Evolutionary conservation across 2,329 filamentous ascomycete species (phyloP).

Genomic region (Hymenoscyphus infarciens): DNA sequence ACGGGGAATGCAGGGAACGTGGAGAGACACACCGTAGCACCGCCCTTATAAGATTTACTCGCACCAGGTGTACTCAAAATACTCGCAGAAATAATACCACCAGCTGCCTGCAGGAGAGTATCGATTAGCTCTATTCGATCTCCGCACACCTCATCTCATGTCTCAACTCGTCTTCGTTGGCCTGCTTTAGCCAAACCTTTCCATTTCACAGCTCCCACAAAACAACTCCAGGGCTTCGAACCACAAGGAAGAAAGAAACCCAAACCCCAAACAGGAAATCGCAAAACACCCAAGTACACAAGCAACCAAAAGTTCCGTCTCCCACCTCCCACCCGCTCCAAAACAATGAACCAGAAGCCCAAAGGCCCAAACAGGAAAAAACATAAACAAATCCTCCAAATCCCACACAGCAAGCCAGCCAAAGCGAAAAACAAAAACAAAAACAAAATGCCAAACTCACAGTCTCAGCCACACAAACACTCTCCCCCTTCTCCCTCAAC

Average conservation of each 20-base stretch:
- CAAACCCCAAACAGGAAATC: not conserved
- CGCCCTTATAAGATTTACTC: slow-evolving; percentile 55
- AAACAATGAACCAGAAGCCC: not conserved
- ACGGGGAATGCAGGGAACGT: not conserved
- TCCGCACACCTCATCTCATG: not conserved
- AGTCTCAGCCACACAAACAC: slow-evolving; percentile 59
- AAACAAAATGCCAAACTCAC: slow-evolving; percentile 34
- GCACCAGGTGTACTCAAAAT: slow-evolving; percentile 58
- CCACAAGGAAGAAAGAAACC: too few species aligned
- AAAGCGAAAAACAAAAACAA: slow-evolving; percentile 7
- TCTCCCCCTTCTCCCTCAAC: slow-evolving; percentile 53
- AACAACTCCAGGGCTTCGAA: too few species aligned
- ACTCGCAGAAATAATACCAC: slow-evolving; percentile 57
- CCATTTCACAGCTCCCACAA: too few species aligned
- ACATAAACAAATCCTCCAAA: not conserved
- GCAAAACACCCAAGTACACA: not conserved
- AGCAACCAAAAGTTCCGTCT: not conserved
- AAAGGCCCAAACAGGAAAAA: not conserved
- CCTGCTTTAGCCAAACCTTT: too few species aligned
- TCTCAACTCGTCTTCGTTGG: too few species aligned
- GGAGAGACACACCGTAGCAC: slow-evolving; percentile 46
- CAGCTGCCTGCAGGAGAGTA: slow-evolving; percentile 46
- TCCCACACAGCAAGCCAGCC: not conserved
- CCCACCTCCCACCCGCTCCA: not conserved
- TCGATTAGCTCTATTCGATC: not conserved